These are phyloP conservation scores for Pouteria glomerata DNA, from an alignment of 148 eudicot genomes.

Conservation along the genomic window DNA sequence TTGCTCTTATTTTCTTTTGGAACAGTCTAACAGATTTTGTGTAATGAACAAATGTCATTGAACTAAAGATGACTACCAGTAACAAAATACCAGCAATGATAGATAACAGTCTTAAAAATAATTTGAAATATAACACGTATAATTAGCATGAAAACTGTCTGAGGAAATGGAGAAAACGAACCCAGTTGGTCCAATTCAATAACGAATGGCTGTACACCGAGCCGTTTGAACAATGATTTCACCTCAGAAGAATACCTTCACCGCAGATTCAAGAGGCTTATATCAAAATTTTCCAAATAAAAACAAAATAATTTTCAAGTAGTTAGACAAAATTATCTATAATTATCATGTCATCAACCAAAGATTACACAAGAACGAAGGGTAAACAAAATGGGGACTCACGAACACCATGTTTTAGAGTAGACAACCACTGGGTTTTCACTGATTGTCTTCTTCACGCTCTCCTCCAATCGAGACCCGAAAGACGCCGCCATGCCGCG, in stretches of 20 bases:
- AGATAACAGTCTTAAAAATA: no score
- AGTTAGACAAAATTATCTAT: no score
- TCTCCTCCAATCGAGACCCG: constrained; percentile 74
- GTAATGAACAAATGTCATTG: no score
- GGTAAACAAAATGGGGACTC: constrained; percentile 17
- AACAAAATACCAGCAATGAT: no score
- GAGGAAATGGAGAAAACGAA: constrained; percentile 19
- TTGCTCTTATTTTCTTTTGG: no score
- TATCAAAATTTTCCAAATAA: no score
- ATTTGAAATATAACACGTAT: not conserved
- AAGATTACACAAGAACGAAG: not conserved
- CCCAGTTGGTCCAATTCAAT: constrained; percentile 91
- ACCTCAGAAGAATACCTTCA: constrained; percentile 84
- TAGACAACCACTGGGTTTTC: constrained; percentile 91
- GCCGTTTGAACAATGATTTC: constrained; percentile 71
- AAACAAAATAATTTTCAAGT: no score
- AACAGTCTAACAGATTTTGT: no score
- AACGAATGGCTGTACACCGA: constrained; percentile 70
- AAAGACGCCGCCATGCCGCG: constrained; percentile 60
- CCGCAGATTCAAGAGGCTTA: no score
- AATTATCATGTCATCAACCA: no score
- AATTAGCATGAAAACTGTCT: not conserved
- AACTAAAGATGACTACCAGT: no score
- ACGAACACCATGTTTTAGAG: constrained; percentile 97
- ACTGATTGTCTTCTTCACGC: constrained; percentile 56